Conservation (phyloP, 1,284 basidiomycete genomes). For the Rhodotorula sp. region DNA sequence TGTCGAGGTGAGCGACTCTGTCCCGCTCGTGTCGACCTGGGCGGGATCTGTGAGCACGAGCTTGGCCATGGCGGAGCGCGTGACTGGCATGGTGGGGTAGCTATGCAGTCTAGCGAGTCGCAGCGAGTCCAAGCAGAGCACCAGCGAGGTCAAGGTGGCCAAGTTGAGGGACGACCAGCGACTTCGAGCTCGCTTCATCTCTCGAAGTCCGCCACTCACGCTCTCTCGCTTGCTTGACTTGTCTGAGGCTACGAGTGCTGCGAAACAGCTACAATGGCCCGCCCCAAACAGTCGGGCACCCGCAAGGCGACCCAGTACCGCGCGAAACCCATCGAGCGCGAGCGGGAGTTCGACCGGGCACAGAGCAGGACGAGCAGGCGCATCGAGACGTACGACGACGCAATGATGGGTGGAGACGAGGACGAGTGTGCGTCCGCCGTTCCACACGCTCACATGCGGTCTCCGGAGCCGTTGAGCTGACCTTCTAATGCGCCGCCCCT, state of each 20-base stretch:
- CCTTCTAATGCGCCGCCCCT: background rate
- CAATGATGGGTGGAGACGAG: conserved; percentile 30
- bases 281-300: conserved; percentile 9
- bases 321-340: conserved; percentile 5
- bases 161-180: background rate
- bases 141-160: no score
- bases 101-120: background rate
- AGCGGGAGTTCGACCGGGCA: conserved; percentile 21
- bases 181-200: background rate
- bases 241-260: background rate
- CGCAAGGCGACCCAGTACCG: conserved; percentile 30
- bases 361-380: background rate
- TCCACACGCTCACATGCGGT: background rate
- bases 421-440: conserved; percentile 24
- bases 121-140: background rate
- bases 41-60: no score
- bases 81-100: no score
- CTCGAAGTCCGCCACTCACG: background rate
- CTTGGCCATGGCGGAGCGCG: no score
- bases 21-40: no score
- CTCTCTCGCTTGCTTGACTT: background rate
- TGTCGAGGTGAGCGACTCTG: no score
- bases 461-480: background rate
- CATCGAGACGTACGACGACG: conserved; percentile 31
- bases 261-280: background rate